Base-by-base conservation (phyloP, 495 filamentous ascomycete species). In the Elaphomyces granulatus region DNA sequence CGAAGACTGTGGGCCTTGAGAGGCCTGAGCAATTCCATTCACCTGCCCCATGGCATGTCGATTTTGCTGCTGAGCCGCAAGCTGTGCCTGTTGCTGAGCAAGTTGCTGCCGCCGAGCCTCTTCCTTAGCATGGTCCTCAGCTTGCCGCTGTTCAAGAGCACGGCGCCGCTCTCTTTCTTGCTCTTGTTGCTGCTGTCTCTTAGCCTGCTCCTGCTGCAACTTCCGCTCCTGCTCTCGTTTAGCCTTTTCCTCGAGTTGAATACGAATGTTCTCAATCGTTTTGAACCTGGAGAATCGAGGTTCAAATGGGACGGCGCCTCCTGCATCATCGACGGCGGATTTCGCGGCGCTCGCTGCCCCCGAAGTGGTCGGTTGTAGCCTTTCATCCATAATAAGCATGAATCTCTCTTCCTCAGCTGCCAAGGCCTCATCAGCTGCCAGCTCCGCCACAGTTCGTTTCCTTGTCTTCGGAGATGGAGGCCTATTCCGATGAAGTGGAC, bases 351-450 rank as follows among this genome's bases (percentile, higher is more conserved):
- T 71, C 28, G 75, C 69, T 12, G 65, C 69, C 34, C 71, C 64
- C 0, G 72, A 69, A 31, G 65, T 60, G 14, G 70, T 69, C 8
- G 78, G 65, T 16, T 76, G 71, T 34, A 84, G 67, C 10, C 84
- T 72, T 49, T 96, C 92, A 41, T 99, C 90, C 65, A 88, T 78
- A 35, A 83, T 80, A 26, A 96, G 83, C 80, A 96, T 87, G 47
- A 86, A 87, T 19, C 83, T 68, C 54, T 95, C 85, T 53, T 85
- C 78, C 34, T 90, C 80, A 8, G 85, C 87, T 4, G 85, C 85
- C 42, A 83, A 63, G 0, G 90, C 87, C 54, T 96, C 87, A 53
- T 96, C 90, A 2, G 87, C 87, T 20, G 82, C 88, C 56, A 95
- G 70, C 50, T 99, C 87, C 4, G 92, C 90, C 8, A 87, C 78